Evolutionary conservation across 23 red algal genomes (phyloP).

Genomic region (Agarophyton chilense): DNA sequence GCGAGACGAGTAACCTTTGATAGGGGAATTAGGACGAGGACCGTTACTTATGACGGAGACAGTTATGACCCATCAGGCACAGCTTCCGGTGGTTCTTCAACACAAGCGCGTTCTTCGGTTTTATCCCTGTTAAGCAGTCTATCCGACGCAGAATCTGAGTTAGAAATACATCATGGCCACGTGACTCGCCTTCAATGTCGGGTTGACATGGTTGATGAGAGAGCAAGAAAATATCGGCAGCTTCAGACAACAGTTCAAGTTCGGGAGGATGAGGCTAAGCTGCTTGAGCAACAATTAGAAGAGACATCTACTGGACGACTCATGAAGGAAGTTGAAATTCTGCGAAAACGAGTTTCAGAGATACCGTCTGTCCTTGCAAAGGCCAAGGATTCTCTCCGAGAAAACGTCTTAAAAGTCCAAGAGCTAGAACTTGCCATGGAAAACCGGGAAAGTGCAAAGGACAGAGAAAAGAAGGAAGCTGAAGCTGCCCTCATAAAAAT

Average conservation of each 20-base stretch:
- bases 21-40: slow-evolving; percentile 62
- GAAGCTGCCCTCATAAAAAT: slow-evolving; percentile 35
- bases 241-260: slow-evolving; percentile 46
- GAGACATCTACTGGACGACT: slow-evolving; percentile 61
- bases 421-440: slow-evolving; percentile 55
- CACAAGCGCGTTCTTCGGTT: slow-evolving; percentile 42
- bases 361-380: slow-evolving; percentile 34
- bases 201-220: background rate
- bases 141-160: slow-evolving; percentile 58
- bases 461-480: slow-evolving; percentile 47
- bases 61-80: slow-evolving; percentile 93
- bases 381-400: slow-evolving; percentile 32
- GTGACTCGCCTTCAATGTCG: slow-evolving; percentile 23
- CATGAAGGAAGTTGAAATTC: slow-evolving; percentile 38
- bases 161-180: slow-evolving; percentile 17
- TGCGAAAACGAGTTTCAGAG: slow-evolving; percentile 25
- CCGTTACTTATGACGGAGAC: slow-evolving; percentile 94
- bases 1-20: slow-evolving; percentile 89
- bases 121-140: slow-evolving; percentile 25
- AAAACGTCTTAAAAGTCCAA: slow-evolving; percentile 12
- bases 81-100: slow-evolving; percentile 81
- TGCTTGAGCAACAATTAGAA: slow-evolving; percentile 31
- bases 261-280: slow-evolving; percentile 50
- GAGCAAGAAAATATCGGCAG: slow-evolving; percentile 33
- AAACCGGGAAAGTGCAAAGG: slow-evolving; percentile 44